These are phyloP conservation scores for Nannochloropsis salina DNA, from an alignment of 108 stramenopile genomes.

Conservation along the genomic window DNA sequence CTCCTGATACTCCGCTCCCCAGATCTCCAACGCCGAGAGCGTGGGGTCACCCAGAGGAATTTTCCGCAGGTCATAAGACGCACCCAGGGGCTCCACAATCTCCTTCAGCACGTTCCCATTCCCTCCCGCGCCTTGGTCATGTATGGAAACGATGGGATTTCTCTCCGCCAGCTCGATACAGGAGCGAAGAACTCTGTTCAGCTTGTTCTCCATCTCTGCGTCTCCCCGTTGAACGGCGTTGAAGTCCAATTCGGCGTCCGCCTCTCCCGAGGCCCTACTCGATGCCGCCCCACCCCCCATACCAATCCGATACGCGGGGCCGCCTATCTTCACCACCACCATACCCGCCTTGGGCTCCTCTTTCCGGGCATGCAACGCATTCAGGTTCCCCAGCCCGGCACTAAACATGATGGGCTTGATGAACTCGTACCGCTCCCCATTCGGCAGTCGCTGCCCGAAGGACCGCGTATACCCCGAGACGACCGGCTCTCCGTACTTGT, in stretches of 20 bases:
- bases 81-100: slow-evolving; percentile 97
- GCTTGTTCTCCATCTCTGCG: slow-evolving; percentile 98
- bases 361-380: slow-evolving; percentile 78
- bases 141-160: slow-evolving; percentile 92
- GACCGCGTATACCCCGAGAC: slow-evolving; percentile 88
- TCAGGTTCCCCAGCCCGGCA: slow-evolving; percentile 91
- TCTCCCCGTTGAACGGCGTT: slow-evolving; percentile 99
- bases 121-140: slow-evolving; percentile 96
- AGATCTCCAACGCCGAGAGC: slow-evolving; percentile 89
- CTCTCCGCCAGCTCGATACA: slow-evolving; percentile 89
- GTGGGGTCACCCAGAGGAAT: slow-evolving; percentile 74
- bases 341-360: slow-evolving; percentile 86
- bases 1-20: slow-evolving; percentile 99
- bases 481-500: slow-evolving; percentile 98
- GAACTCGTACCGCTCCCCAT: slow-evolving; percentile 79
- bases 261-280: slow-evolving; percentile 65
- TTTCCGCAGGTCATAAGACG: slow-evolving; percentile 86
- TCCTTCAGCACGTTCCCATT: slow-evolving; percentile 99
- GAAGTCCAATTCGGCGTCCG: slow-evolving; percentile 85
- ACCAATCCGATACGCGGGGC: slow-evolving; percentile 96
- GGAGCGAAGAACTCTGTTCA: slow-evolving; percentile 94
- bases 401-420: slow-evolving; percentile 99
- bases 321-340: slow-evolving; percentile 94
- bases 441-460: slow-evolving; percentile 88
- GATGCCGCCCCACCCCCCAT: slow-evolving; percentile 97